These are phyloP conservation scores for Cladophialophora chaetospira DNA, from an alignment of 2,329 filamentous ascomycete species.

Conservation along the genomic window DNA sequence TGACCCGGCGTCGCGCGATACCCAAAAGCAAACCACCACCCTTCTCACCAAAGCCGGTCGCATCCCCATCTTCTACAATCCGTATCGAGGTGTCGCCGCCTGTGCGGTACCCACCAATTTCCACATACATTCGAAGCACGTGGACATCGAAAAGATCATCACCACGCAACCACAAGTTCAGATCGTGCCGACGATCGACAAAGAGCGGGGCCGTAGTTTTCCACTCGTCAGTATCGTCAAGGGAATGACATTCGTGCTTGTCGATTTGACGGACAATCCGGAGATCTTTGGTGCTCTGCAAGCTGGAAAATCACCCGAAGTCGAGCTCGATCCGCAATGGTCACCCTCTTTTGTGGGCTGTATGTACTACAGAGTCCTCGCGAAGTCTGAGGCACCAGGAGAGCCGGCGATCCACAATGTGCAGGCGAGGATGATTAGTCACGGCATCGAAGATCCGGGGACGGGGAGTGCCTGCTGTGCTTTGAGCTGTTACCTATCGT, in stretches of 20 bases:
- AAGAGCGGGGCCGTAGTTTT: constrained; percentile 39
- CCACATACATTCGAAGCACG: constrained; percentile 56
- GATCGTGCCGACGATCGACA: constrained; percentile 33
- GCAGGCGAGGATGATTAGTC: constrained; percentile 38
- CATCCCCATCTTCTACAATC: constrained; percentile 47
- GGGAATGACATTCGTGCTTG: constrained; percentile 61
- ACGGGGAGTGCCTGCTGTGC: constrained; percentile 66
- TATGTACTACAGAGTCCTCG: constrained; percentile 38
- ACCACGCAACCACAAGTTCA: constrained; percentile 34
- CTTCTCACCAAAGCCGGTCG: constrained; percentile 46
- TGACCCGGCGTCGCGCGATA: constrained; percentile 22
- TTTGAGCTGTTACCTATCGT: constrained; percentile 57
- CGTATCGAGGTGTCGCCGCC: constrained; percentile 50
- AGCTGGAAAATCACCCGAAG: constrained; percentile 34
- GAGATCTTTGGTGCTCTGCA: constrained; percentile 33
- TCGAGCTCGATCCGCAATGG: constrained; percentile 38
- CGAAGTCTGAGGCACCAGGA: constrained; percentile 30
- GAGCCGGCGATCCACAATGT: constrained; percentile 37
- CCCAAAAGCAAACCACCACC: constrained; percentile 29
- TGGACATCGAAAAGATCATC: constrained; percentile 36
- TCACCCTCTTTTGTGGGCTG: constrained; percentile 36
- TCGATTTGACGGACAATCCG: constrained; percentile 37
- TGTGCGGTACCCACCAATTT: constrained; percentile 69
- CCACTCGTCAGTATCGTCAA: constrained; percentile 66
- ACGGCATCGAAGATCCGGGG: constrained; percentile 59